Base-by-base conservation (phyloP, 306 rosid species). In the Pachyrhizus erosus region DNA sequence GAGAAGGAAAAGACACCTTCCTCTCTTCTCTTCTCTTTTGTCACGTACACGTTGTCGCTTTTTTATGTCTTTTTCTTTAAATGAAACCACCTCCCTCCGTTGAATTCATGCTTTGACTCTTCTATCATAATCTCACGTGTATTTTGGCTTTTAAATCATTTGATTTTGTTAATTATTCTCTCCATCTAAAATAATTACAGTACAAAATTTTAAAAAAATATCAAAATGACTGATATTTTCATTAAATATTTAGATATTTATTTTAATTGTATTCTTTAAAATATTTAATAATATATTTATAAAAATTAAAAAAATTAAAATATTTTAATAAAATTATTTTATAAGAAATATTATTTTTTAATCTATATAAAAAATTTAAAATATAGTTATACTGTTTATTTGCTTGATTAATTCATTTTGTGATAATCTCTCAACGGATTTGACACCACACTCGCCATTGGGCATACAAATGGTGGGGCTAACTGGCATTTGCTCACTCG, bases 1-100 rank as follows among this genome's bases (percentile, higher is more conserved):
- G 74, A 83, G 70, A 83, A 75, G 61, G 81, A 78, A 77, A 81
- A 69, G 76, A 58, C 82, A 34, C 89, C 58, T 77, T 55, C 79
- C 4, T 1, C 39, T 46, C 23, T 62, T n/a, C 15, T 7, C 27
- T 14, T 58, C 12, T 5, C 6, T 62, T n/a, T 9, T 15, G 9
- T 58, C 33, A 58, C 70, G 24, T 58, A 58, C 39, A 33, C 52
- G 21, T 74, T 34, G 52, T 75, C 70, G 40, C 0, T 23, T 75
- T 17, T 75, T 57, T 33, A 49, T 48, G 46, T 18, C 40, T 39
- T 57, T 27, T 55, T 55, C 3, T 7, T 8, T 54, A 20, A 23
- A 62, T 27, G 3, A 40, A 58, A 6, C 15, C 10, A 51, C 1
- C 18, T 31, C 37, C 23, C 8, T 34, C 7, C 72, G 20, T 76